Evolutionary conservation across 176 grass and related monocot species (phyloP).

Genomic region (Pontederia crassipes): DNA sequence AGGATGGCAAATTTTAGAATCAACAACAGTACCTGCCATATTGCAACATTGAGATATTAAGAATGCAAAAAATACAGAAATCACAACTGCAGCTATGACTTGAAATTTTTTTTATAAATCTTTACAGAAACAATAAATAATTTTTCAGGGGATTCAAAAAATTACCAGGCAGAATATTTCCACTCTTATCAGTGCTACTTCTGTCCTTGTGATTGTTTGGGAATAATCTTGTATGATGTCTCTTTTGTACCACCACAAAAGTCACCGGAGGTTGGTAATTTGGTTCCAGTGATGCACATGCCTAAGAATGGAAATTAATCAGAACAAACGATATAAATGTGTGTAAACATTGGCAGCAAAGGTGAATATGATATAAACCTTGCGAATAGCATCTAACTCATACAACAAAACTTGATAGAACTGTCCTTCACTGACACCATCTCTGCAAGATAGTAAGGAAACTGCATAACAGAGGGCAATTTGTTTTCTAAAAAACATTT

Average conservation of each 20-base stretch:
- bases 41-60: conserved; percentile 1
- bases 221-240: conserved; percentile 95
- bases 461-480: background rate
- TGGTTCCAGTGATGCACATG: conserved; percentile 93
- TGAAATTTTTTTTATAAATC: background rate
- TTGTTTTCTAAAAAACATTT: background rate
- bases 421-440: conserved; percentile 97
- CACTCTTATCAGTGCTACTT: conserved; percentile 91
- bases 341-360: background rate
- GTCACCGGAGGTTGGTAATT: conserved; percentile 99
- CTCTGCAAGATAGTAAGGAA: conserved; percentile 36
- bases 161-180: conserved; percentile 95
- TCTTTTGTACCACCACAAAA: conserved; percentile 98
- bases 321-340: background rate
- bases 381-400: conserved; percentile 97
- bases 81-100: too few relatives aligned
- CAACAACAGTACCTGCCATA: conserved; percentile 79
- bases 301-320: conserved; percentile 33
- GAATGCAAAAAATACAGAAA: background rate
- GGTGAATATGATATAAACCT: conserved; percentile 37
- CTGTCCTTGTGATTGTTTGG: conserved; percentile 97
- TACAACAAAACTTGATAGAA: conserved; percentile 99
- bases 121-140: background rate
- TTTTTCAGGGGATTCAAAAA: conserved; percentile 1
- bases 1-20: conserved; percentile 98